A percentile compares a stretch with the other conserved stretches of the same genome.
Conservation (phyloP, 2,329 filamentous ascomycete genomes). For the Escovopsis sp. region DNA sequence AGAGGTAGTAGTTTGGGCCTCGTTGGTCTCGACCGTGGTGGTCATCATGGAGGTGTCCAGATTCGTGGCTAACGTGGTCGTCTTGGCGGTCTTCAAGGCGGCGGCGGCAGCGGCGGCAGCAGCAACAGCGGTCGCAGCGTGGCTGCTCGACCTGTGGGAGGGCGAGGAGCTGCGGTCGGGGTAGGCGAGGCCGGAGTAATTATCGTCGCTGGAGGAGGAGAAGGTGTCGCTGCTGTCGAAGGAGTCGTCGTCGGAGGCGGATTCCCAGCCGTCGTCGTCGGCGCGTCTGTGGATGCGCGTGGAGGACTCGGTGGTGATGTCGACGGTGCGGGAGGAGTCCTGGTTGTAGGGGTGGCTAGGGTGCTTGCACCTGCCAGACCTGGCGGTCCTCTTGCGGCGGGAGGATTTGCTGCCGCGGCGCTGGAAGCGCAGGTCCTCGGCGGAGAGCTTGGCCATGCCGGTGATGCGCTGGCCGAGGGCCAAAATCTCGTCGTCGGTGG, state of each 20-base stretch:
- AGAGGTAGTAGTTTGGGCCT: not conserved
- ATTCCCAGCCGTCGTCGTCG: conserved; percentile 42
- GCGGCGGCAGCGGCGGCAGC: conserved; percentile 25
- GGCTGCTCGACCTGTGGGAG: not conserved
- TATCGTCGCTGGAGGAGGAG: conserved; percentile 19
- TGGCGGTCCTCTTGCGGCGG: too few relatives aligned
- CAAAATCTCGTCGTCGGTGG: conserved; percentile 41
- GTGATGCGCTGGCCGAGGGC: conserved; percentile 39
- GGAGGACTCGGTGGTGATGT: too few relatives aligned
- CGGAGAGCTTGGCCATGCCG: conserved; percentile 35
- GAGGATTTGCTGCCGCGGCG: too few relatives aligned
- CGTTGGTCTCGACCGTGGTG: too few relatives aligned
- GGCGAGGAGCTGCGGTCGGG: conserved; percentile 7
- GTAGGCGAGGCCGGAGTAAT: conserved; percentile 25
- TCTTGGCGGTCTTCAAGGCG: conserved; percentile 17
- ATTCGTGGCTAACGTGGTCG: conserved; percentile 1
- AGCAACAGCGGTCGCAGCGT: conserved; percentile 11
- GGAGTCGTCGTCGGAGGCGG: conserved; percentile 32
- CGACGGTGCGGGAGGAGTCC: too few relatives aligned
- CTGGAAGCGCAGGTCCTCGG: conserved; percentile 26
- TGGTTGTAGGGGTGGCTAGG: conserved; percentile 11
- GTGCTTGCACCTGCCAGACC: conserved; percentile 17
- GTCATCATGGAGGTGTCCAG: too few relatives aligned
- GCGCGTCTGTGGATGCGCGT: conserved; percentile 5
- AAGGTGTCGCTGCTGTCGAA: conserved; percentile 8